phyloP scores from a whole-genome alignment of 805 yeast genomes.

The Candida fluviatilis region DNA sequence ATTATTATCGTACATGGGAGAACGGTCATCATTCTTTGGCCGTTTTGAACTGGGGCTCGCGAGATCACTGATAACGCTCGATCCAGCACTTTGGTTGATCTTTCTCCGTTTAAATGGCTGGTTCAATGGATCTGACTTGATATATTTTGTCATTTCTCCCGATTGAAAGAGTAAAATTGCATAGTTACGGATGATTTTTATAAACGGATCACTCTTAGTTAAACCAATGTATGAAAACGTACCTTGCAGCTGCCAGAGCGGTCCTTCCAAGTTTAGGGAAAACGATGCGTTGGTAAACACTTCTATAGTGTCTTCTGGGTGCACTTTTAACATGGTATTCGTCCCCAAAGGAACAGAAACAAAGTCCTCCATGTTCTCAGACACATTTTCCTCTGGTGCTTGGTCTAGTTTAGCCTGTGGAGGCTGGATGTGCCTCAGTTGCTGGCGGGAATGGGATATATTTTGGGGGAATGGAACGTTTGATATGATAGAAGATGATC shows the following conservation, averaged over 20 bases:
- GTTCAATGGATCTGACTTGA: slow-evolving; percentile 15
- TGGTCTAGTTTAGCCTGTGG: background rate
- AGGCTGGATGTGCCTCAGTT: background rate
- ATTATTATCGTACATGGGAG: background rate
- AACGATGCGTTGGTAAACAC: slow-evolving; percentile 30
- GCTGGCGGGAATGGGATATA: background rate
- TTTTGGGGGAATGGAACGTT: background rate
- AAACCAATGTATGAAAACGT: slow-evolving; percentile 35
- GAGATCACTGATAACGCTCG: slow-evolving; percentile 1
- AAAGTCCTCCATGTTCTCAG: slow-evolving; percentile 5
- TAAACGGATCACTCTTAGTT: slow-evolving; percentile 37
- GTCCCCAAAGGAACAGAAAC: slow-evolving; percentile 35
- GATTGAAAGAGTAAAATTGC: slow-evolving; percentile 27
- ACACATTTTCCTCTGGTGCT: background rate
- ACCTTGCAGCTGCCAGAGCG: slow-evolving; percentile 38
- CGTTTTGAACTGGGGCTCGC: slow-evolving; percentile 1
- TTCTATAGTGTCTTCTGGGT: slow-evolving; percentile 30
- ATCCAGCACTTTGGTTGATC: slow-evolving; percentile 4
- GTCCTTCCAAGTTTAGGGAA: slow-evolving; percentile 34
- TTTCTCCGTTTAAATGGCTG: slow-evolving; percentile 11
- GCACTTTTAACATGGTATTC: slow-evolving; percentile 26
- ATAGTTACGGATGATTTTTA: slow-evolving; percentile 32
- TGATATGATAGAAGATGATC: slow-evolving; percentile 2
- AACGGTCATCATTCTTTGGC: background rate
- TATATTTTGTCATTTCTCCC: slow-evolving; percentile 32